These are phyloP conservation scores for Marsdenia floribunda DNA, from an alignment of 257 asterid species.

Conservation along the genomic window DNA sequence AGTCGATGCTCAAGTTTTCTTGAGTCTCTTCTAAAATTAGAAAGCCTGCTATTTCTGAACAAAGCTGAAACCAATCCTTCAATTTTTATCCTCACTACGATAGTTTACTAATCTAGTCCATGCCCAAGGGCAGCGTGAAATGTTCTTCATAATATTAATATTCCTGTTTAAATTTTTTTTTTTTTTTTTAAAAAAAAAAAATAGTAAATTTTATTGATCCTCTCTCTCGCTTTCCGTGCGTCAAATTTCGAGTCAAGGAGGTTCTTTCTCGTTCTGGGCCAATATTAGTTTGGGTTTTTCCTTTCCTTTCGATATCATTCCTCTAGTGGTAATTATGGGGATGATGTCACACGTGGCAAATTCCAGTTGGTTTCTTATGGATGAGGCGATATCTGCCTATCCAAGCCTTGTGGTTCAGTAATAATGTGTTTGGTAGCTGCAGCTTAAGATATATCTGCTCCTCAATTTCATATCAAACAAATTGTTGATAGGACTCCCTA, in stretches of 20 bases:
- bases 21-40: too few species aligned
- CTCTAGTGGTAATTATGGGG: conserved; percentile 14
- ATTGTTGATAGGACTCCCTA: conserved; percentile 11
- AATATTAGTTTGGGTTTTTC: too few species aligned
- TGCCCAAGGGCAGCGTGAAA: too few species aligned
- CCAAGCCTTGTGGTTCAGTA: conserved; percentile 41
- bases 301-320: background rate
- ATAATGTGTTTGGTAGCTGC: conserved; percentile 5
- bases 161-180: too few species aligned
- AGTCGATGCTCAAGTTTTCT: background rate
- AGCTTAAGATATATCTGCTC: conserved; percentile 18
- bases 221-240: too few species aligned
- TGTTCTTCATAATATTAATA: too few species aligned
- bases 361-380: conserved; percentile 39
- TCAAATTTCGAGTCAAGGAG: background rate
- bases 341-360: conserved; percentile 46
- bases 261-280: background rate
- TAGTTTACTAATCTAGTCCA: too few species aligned
- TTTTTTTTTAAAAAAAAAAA: too few species aligned
- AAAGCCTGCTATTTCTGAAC: too few species aligned
- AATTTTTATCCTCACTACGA: too few species aligned
- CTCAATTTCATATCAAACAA: conserved; percentile 7
- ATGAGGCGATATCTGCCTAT: conserved; percentile 38
- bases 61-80: too few species aligned
- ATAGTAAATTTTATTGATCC: too few species aligned